Evolutionary conservation across 495 filamentous ascomycete species (phyloP).

Genomic region (Staphylotrichum longicolle): DNA sequence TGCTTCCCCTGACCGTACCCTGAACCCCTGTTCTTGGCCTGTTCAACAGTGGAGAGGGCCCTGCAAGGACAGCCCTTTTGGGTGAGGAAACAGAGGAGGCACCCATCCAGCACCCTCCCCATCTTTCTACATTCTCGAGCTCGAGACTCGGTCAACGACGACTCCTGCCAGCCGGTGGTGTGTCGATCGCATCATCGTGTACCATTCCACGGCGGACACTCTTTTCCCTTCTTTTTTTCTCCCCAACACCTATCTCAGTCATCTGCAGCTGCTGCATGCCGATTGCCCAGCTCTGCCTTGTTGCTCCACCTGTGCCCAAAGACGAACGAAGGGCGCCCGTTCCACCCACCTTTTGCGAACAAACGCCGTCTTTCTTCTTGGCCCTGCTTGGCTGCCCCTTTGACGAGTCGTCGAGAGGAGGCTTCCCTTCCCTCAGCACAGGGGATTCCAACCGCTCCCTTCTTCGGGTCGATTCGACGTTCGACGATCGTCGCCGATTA

Average conservation of each 20-base stretch:
- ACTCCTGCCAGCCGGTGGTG: not conserved
- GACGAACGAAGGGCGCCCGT: not conserved
- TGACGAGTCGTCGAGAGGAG: not conserved
- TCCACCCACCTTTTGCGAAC: not conserved
- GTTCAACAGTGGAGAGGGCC: slow-evolving; percentile 7
- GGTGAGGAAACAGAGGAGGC: slow-evolving; percentile 7
- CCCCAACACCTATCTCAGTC: not conserved
- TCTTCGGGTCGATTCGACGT: not conserved
- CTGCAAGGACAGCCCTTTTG: slow-evolving; percentile 13
- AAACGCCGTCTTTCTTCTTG: not conserved
- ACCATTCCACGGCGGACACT: no score
- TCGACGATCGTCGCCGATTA: not conserved
- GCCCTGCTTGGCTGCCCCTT: not conserved
- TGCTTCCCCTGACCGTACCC: slow-evolving; percentile 18
- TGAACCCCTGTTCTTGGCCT: slow-evolving; percentile 23
- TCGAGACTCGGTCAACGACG: not conserved
- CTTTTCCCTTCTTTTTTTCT: not conserved
- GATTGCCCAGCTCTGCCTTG: not conserved
- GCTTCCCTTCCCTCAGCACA: no score
- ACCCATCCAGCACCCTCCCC: slow-evolving; percentile 2
- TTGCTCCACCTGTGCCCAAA: not conserved
- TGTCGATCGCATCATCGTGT: not conserved
- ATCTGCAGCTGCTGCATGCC: not conserved
- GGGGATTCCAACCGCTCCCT: not conserved
- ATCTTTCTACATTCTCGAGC: slow-evolving; percentile 9